These are phyloP conservation scores for Gillenia trifoliata DNA, from an alignment of 306 rosid species.

Conservation along the genomic window DNA sequence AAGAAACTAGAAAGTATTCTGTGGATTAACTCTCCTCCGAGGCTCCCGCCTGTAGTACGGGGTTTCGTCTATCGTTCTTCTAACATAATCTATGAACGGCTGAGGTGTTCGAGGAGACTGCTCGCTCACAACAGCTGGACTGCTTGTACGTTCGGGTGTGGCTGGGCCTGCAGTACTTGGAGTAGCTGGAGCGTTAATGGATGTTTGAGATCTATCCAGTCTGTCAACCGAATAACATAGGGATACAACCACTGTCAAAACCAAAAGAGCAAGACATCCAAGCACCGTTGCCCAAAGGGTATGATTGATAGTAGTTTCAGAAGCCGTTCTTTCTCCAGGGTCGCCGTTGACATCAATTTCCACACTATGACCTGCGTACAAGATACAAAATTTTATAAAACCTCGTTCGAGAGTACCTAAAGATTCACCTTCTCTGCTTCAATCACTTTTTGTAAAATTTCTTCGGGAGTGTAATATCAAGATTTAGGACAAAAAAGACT, in stretches of 20 bases:
- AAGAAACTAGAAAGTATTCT: slow-evolving; percentile 60
- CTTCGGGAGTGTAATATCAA: neutral
- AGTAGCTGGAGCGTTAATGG: slow-evolving; percentile 30
- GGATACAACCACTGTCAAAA: slow-evolving; percentile 30
- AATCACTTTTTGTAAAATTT: no score
- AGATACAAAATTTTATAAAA: slow-evolving; percentile 11
- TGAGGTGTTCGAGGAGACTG: slow-evolving; percentile 85
- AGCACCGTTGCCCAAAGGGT: slow-evolving; percentile 39
- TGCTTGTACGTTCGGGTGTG: slow-evolving; percentile 51
- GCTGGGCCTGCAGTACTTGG: slow-evolving; percentile 40
- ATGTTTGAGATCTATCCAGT: slow-evolving; percentile 43
- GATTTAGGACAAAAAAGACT: slow-evolving; percentile 17
- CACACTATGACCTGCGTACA: slow-evolving; percentile 69
- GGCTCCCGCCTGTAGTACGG: slow-evolving; percentile 76
- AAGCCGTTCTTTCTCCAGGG: slow-evolving; percentile 32
- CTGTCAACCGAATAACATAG: slow-evolving; percentile 39
- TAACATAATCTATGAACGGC: slow-evolving; percentile 87
- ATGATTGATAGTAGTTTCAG: slow-evolving; percentile 16
- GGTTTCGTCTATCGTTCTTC: slow-evolving; percentile 92
- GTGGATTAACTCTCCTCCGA: slow-evolving; percentile 73
- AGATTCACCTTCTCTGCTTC: neutral
- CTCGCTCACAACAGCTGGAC: slow-evolving; percentile 35
- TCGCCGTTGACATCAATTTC: slow-evolving; percentile 57
- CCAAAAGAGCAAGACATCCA: slow-evolving; percentile 36
- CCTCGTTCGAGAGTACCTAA: neutral